Percentiles rank a stretch among this genome's conserved stretches.
phyloP scores from a whole-genome alignment of 768 basidiomycete genomes.

The Suillus clintonianus region DNA sequence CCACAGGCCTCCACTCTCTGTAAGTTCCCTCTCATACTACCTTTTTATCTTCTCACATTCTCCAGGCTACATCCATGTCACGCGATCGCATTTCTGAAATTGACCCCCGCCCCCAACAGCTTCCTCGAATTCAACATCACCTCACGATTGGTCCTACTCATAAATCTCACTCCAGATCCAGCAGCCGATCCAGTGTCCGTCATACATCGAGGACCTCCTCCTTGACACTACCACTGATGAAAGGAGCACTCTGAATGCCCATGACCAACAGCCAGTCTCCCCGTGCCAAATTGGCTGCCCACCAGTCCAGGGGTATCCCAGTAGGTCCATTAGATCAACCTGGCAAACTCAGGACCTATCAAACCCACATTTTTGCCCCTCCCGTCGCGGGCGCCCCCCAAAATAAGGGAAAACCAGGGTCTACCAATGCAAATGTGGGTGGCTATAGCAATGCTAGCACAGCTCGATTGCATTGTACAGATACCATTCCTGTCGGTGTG shows the following conservation, averaged over 20 bases:
- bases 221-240: conserved; percentile 45
- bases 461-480: conserved; percentile 26
- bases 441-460: conserved; percentile 14
- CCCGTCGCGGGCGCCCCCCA: no score
- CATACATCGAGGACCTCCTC: conserved; percentile 49
- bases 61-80: conserved; percentile 13
- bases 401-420: conserved; percentile 52
- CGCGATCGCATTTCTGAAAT: conserved; percentile 20
- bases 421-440: conserved; percentile 38
- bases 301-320: conserved; percentile 30
- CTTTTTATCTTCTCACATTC: not conserved
- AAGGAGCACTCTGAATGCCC: conserved; percentile 22
- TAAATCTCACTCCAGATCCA: conserved; percentile 27
- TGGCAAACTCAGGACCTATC: conserved; percentile 41
- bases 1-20: no score
- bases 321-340: conserved; percentile 34
- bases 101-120: conserved; percentile 24
- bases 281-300: conserved; percentile 28
- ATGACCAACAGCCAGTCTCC: conserved; percentile 32
- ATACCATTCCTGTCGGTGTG: conserved; percentile 32
- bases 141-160: conserved; percentile 11
- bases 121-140: conserved; percentile 20
- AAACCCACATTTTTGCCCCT: no score
- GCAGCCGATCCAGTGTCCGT: conserved; percentile 36
- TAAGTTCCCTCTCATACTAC: no score